These are phyloP conservation scores for Quercus wislizeni DNA, from an alignment of 306 rosid genomes.

Conservation along the genomic window DNA sequence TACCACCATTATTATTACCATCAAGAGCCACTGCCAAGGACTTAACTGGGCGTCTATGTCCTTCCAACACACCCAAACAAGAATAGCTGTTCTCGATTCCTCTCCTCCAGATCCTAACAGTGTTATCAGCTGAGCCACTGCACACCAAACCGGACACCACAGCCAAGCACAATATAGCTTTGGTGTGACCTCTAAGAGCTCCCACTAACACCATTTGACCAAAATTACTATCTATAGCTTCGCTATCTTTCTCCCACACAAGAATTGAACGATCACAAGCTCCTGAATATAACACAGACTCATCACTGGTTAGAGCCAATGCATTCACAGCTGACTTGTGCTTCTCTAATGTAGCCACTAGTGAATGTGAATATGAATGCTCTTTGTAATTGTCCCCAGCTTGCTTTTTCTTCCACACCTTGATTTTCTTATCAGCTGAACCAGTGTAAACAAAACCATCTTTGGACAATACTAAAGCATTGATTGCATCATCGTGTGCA, in stretches of 20 bases:
- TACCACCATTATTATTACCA: neutral
- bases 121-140: slow-evolving; percentile 73
- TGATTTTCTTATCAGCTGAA: slow-evolving; percentile 68
- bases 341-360: slow-evolving; percentile 49
- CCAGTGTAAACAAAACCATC: slow-evolving; percentile 58
- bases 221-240: neutral
- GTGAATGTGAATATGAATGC: neutral
- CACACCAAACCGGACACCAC: slow-evolving; percentile 56
- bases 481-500: slow-evolving; percentile 78
- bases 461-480: slow-evolving; percentile 41
- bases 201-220: slow-evolving; percentile 47
- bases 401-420: slow-evolving; percentile 42
- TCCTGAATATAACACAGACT: slow-evolving; percentile 58
- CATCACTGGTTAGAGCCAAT: slow-evolving; percentile 46
- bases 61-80: slow-evolving; percentile 63
- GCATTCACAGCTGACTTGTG: slow-evolving; percentile 76
- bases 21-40: slow-evolving; percentile 45
- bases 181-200: slow-evolving; percentile 62
- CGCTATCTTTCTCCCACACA: slow-evolving; percentile 51
- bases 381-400: slow-evolving; percentile 5
- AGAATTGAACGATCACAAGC: slow-evolving; percentile 72
- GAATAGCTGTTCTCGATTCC: slow-evolving; percentile 34
- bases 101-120: slow-evolving; percentile 68
- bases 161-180: slow-evolving; percentile 62
- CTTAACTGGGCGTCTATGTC: slow-evolving; percentile 58